Evolutionary conservation across 805 yeast species (phyloP).

Genomic region (Metschnikowia gelsemii): DNA sequence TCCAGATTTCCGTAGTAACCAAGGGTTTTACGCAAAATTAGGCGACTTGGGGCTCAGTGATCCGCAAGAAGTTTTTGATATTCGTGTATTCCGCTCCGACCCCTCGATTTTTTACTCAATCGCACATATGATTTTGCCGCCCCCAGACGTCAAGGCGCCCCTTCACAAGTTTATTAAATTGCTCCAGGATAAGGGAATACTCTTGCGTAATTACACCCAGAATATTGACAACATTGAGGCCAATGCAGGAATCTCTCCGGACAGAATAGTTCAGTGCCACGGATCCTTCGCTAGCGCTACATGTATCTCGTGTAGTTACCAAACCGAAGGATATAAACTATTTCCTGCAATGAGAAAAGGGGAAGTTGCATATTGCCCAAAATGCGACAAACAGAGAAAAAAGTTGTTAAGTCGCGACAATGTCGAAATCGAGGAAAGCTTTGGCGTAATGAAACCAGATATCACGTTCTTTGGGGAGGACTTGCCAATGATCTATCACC

Average conservation of each 20-base stretch:
- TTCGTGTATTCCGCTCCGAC: constrained; percentile 65
- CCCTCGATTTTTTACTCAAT: constrained; percentile 83
- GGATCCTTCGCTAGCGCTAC: constrained; percentile 90
- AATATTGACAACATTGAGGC: constrained; percentile 85
- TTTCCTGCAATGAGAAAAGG: constrained; percentile 57
- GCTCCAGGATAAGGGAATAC: constrained; percentile 71
- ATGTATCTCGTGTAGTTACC: constrained; percentile 71
- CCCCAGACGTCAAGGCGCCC: constrained; percentile 64
- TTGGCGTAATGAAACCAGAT: constrained; percentile 88
- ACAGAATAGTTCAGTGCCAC: constrained; percentile 81
- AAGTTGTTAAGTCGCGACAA: constrained; percentile 27
- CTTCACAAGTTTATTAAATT: constrained; percentile 76
- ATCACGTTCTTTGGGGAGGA: constrained; percentile 90
- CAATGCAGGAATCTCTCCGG: constrained; percentile 69
- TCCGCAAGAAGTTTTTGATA: constrained; percentile 88
- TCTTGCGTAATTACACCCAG: constrained; percentile 84
- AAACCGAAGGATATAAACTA: constrained; percentile 63
- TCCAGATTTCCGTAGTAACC: constrained; percentile 89
- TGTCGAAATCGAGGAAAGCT: constrained; percentile 45
- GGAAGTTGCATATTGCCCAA: constrained; percentile 71
- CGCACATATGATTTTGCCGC: constrained; percentile 82
- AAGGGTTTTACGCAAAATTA: constrained; percentile 76
- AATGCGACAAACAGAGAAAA: constrained; percentile 50
- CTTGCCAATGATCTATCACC: constrained; percentile 69
- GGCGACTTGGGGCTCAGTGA: constrained; percentile 69